phyloP scores from a whole-genome alignment of 2,329 filamentous ascomycete species.

The Cladophialophora exuberans region DNA sequence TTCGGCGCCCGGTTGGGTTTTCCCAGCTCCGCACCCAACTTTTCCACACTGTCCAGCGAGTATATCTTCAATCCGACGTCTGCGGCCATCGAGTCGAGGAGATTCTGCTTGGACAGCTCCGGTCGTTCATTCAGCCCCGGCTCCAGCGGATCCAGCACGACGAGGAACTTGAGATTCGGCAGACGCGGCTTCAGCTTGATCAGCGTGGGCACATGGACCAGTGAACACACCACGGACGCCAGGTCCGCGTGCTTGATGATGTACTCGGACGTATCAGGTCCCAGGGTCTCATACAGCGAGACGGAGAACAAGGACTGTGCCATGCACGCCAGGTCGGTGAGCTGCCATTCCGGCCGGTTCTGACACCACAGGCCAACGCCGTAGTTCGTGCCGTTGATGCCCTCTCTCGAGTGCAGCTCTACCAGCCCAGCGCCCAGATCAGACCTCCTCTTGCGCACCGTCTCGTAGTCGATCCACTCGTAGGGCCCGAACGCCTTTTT shows the following conservation, averaged over 20 bases:
- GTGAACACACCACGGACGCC: slow-evolving; percentile 72
- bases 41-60: slow-evolving; percentile 79
- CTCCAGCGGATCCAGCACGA: slow-evolving; percentile 82
- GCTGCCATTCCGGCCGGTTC: slow-evolving; percentile 87
- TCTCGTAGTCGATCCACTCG: slow-evolving; percentile 79
- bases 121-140: slow-evolving; percentile 68
- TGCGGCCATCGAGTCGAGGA: slow-evolving; percentile 73
- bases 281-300: slow-evolving; percentile 94
- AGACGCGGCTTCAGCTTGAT: slow-evolving; percentile 78
- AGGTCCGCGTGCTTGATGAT: slow-evolving; percentile 91
- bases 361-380: slow-evolving; percentile 84
- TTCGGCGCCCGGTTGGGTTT: slow-evolving; percentile 71
- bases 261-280: slow-evolving; percentile 87
- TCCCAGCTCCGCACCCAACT: slow-evolving; percentile 71
- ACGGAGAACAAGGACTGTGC: slow-evolving; percentile 88
- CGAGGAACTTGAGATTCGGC: slow-evolving; percentile 81
- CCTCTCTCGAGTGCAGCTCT: slow-evolving; percentile 74
- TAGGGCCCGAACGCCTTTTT: slow-evolving; percentile 77
- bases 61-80: slow-evolving; percentile 77
- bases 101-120: slow-evolving; percentile 75
- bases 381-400: slow-evolving; percentile 68
- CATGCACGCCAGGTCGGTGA: slow-evolving; percentile 81
- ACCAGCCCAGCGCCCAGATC: slow-evolving; percentile 85
- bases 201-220: slow-evolving; percentile 79
- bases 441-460: slow-evolving; percentile 76